These are phyloP conservation scores for Jasminum sambac DNA, from an alignment of 257 asterid species.

Conservation along the genomic window DNA sequence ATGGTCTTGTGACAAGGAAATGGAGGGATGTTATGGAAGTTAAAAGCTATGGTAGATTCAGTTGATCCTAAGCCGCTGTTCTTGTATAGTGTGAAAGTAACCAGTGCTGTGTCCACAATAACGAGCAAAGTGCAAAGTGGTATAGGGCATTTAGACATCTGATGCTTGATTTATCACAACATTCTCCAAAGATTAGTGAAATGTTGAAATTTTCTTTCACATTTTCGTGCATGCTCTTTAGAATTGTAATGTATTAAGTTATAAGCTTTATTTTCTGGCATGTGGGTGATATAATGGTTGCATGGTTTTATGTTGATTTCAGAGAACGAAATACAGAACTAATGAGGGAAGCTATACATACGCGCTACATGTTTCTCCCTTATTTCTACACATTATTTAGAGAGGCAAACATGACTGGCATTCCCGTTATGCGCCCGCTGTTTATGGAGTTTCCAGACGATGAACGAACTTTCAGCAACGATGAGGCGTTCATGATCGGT, in stretches of 20 bases:
- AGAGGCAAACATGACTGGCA: slow-evolving; percentile 85
- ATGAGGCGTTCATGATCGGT: slow-evolving; percentile 98
- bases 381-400: slow-evolving; percentile 91
- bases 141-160: not conserved
- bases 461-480: slow-evolving; percentile 74
- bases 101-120: not conserved
- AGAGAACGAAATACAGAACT: slow-evolving; percentile 84
- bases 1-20: not conserved
- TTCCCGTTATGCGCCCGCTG: slow-evolving; percentile 91
- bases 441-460: slow-evolving; percentile 98
- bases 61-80: not conserved
- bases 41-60: not conserved
- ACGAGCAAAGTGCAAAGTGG: too few relatives aligned
- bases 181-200: not conserved
- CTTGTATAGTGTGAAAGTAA: not conserved
- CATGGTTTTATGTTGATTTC: slow-evolving; percentile 26
- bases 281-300: slow-evolving; percentile 17
- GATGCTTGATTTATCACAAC: not conserved
- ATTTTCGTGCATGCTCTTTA: not conserved
- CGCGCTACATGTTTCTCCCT: slow-evolving; percentile 88
- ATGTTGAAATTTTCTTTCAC: not conserved
- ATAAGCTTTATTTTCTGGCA: not conserved
- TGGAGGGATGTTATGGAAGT: not conserved
- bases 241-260: not conserved
- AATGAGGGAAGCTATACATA: slow-evolving; percentile 80